Evolutionary conservation across 495 filamentous ascomycete species (phyloP).

Genomic region (Aspergillus diversus): DNA sequence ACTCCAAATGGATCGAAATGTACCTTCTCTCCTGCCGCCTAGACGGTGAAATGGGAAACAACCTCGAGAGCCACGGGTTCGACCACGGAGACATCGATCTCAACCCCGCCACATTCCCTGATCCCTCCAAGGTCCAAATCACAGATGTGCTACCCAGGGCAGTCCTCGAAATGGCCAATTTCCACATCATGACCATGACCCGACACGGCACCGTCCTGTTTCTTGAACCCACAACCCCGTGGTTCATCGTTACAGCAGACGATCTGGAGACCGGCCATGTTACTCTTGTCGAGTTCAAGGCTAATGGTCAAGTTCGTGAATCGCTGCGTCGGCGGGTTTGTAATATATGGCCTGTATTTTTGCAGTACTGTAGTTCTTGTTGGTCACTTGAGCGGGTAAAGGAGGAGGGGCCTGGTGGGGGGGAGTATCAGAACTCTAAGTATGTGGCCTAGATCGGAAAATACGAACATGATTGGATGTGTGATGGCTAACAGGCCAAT

Average conservation of each 20-base stretch:
- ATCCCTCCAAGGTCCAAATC: neutral
- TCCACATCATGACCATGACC: neutral
- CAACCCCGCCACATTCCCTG: neutral
- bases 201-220: neutral
- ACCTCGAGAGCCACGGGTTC: neutral
- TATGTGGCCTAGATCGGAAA: neutral
- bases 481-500: neutral
- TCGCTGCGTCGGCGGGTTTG: neutral
- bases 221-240: neutral
- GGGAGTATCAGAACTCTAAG: neutral
- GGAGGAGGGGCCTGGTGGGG: neutral
- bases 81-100: neutral
- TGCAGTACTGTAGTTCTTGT: neutral
- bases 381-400: neutral
- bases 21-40: slow-evolving; percentile 1
- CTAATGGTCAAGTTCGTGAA: neutral
- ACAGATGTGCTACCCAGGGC: neutral
- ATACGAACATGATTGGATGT: neutral
- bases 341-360: neutral
- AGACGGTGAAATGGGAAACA: slow-evolving; percentile 4
- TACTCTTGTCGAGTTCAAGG: slow-evolving; percentile 4
- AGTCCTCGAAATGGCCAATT: neutral
- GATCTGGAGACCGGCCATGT: slow-evolving; percentile 2
- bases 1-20: slow-evolving; percentile 2
- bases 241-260: neutral